Evolutionary conservation across 768 basidiomycete species (phyloP).

Genomic region (Mycena rosella): DNA sequence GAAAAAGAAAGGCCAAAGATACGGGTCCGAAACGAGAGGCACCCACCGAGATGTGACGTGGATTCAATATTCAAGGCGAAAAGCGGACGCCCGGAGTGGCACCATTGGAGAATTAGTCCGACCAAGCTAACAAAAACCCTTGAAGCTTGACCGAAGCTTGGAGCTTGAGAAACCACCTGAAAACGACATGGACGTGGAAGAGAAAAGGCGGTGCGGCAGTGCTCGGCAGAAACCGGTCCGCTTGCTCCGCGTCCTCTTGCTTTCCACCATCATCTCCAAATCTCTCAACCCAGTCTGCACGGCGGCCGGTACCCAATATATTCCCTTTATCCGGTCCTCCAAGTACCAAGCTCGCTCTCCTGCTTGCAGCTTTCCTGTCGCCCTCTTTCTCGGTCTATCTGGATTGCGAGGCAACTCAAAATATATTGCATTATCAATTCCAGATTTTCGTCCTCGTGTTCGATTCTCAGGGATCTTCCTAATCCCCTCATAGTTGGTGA

Average conservation of each 20-base stretch:
- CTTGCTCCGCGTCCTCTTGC: slow-evolving; percentile 1
- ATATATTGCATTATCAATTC: background rate
- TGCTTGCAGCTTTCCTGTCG: slow-evolving; percentile 5
- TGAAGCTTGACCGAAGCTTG: slow-evolving; percentile 7
- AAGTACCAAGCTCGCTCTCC: slow-evolving; percentile 1
- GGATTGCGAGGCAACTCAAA: slow-evolving; percentile 15
- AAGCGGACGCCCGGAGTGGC: background rate
- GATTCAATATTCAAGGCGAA: slow-evolving; percentile 3
- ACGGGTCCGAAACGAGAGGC: too few species aligned
- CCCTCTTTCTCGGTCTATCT: slow-evolving; percentile 2
- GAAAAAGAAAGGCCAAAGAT: too few species aligned
- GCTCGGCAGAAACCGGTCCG: slow-evolving; percentile 5
- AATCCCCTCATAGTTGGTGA: slow-evolving; percentile 1
- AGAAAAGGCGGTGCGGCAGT: too few species aligned
- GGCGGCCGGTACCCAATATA: background rate
- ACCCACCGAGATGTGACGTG: background rate
- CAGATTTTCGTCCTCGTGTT: slow-evolving; percentile 5
- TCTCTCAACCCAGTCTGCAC: background rate
- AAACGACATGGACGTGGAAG: slow-evolving; percentile 2
- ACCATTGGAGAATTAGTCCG: background rate
- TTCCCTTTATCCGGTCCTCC: background rate
- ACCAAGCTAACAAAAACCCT: background rate
- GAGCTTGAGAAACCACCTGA: background rate
- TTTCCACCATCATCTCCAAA: slow-evolving; percentile 10
- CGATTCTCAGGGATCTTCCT: slow-evolving; percentile 11